Evolutionary conservation across 805 yeast genomes (phyloP).

Genomic region (Kluyveromyces dobzhanskii): DNA sequence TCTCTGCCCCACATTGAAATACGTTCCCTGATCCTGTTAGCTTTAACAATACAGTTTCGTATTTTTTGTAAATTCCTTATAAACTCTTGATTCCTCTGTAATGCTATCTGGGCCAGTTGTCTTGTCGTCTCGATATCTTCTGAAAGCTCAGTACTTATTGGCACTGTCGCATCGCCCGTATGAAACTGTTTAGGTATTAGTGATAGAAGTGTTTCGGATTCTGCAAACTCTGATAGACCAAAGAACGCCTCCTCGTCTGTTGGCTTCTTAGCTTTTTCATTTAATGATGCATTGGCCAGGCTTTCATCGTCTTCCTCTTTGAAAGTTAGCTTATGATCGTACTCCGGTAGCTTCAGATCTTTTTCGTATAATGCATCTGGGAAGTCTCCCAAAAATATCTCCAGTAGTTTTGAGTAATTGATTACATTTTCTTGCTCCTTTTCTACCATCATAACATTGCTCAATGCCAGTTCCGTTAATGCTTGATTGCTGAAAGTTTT

Average conservation of each 20-base stretch:
- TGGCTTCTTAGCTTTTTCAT: constrained; percentile 5
- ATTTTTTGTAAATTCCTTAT: constrained; percentile 68
- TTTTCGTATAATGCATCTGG: constrained; percentile 58
- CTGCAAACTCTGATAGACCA: constrained; percentile 44
- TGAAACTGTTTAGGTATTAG: constrained; percentile 8
- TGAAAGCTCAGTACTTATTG: constrained; percentile 36
- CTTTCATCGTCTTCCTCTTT: constrained; percentile 19
- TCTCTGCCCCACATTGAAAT: constrained; percentile 81
- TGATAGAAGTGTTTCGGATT: constrained; percentile 10
- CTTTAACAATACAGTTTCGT: constrained; percentile 67
- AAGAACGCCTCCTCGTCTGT: constrained; percentile 52
- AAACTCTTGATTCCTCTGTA: constrained; percentile 82
- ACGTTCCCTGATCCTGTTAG: constrained; percentile 63
- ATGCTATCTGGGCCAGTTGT: constrained; percentile 65
- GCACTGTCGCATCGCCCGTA: constrained; percentile 12
- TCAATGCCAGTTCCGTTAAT: constrained; percentile 55
- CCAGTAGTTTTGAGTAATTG: constrained; percentile 61
- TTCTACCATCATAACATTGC: constrained; percentile 70
- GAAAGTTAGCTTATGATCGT: constrained; percentile 51
- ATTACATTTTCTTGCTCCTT: constrained; percentile 74
- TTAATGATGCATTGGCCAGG: constrained; percentile 3
- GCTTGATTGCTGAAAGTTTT: constrained; percentile 53
- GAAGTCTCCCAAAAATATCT: constrained; percentile 81
- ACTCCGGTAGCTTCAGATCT: constrained; percentile 55
- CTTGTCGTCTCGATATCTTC: constrained; percentile 62